Conservation (phyloP, 345 rosid genomes). For the Moringa oleifera region DNA sequence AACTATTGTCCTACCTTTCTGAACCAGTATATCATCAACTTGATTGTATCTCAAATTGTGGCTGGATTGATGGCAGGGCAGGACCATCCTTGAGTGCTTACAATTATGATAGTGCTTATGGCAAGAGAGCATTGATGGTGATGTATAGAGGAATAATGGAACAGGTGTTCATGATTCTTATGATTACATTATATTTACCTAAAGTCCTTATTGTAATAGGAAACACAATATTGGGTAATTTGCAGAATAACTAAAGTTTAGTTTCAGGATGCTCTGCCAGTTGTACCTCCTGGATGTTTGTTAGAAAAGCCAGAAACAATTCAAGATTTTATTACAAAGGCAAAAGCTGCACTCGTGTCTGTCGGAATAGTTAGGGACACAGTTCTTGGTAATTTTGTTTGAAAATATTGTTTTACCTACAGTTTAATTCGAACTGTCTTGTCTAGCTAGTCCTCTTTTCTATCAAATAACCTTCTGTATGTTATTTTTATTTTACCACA, state of each 20-base stretch:
- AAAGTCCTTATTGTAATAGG: background rate
- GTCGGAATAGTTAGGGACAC: slow-evolving; percentile 98
- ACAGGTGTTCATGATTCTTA: slow-evolving; percentile 41
- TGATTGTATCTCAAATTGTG: slow-evolving; percentile 18
- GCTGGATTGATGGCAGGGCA: slow-evolving; percentile 57
- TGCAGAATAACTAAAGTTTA: slow-evolving; percentile 23
- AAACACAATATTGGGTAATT: slow-evolving; percentile 18
- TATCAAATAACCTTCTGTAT: background rate
- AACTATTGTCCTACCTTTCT: too few relatives aligned
- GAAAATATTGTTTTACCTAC: background rate
- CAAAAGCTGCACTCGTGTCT: slow-evolving; percentile 94
- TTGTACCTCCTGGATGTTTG: slow-evolving; percentile 93
- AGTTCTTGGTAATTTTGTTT: slow-evolving; percentile 49
- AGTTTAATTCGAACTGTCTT: background rate
- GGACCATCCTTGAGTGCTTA: slow-evolving; percentile 94
- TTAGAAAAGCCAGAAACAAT: slow-evolving; percentile 77
- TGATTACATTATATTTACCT: slow-evolving; percentile 6
- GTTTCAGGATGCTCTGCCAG: slow-evolving; percentile 82
- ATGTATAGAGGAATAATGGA: slow-evolving; percentile 99
- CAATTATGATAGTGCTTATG: slow-evolving; percentile 89
- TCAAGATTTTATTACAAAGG: slow-evolving; percentile 75
- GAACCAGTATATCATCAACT: too few relatives aligned
- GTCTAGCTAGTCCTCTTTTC: background rate
- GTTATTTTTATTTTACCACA: background rate
- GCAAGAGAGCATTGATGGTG: slow-evolving; percentile 86